phyloP scores from a whole-genome alignment of 2,329 filamentous ascomycete genomes.

The Davidsoniella neocaledoniae region DNA sequence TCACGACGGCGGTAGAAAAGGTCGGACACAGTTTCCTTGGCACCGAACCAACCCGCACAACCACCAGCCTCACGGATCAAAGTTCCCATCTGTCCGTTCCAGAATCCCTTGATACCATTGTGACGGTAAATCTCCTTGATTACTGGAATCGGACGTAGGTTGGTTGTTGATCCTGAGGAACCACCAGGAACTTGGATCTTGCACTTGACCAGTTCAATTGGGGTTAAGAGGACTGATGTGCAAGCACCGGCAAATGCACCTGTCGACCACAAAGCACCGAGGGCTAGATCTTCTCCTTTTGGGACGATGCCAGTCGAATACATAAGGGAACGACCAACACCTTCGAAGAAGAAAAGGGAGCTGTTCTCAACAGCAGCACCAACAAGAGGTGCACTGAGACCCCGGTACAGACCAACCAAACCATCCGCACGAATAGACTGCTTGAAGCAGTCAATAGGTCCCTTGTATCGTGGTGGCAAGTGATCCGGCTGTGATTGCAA shows the following conservation, averaged over 20 bases:
- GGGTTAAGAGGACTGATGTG: conserved; percentile 80
- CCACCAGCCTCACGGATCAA: conserved; percentile 88
- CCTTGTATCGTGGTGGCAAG: conserved; percentile 63
- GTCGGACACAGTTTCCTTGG: conserved; percentile 64
- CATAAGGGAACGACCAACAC: conserved; percentile 50
- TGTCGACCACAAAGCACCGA: conserved; percentile 60
- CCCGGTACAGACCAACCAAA: conserved; percentile 70
- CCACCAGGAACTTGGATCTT: conserved; percentile 67
- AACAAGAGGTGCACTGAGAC: conserved; percentile 77
- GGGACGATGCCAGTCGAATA: conserved; percentile 34
- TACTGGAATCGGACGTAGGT: conserved; percentile 49
- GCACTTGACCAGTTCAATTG: conserved; percentile 95
- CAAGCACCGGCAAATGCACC: conserved; percentile 78
- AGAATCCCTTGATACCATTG: conserved; percentile 74
- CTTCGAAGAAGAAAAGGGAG: conserved; percentile 83
- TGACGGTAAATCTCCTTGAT: conserved; percentile 67
- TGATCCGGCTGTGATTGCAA: conserved; percentile 88
- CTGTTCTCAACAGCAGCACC: conserved; percentile 88
- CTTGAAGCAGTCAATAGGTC: conserved; percentile 83
- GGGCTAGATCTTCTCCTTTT: conserved; percentile 45
- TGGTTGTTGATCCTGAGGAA: conserved; percentile 18
- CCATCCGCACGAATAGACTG: conserved; percentile 70
- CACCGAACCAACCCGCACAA: conserved; percentile 86
- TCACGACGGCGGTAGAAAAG: conserved; percentile 47
- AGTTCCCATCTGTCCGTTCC: conserved; percentile 88